These are phyloP conservation scores for Myxozyma udenii DNA, from an alignment of 805 yeast genomes.

Conservation along the genomic window DNA sequence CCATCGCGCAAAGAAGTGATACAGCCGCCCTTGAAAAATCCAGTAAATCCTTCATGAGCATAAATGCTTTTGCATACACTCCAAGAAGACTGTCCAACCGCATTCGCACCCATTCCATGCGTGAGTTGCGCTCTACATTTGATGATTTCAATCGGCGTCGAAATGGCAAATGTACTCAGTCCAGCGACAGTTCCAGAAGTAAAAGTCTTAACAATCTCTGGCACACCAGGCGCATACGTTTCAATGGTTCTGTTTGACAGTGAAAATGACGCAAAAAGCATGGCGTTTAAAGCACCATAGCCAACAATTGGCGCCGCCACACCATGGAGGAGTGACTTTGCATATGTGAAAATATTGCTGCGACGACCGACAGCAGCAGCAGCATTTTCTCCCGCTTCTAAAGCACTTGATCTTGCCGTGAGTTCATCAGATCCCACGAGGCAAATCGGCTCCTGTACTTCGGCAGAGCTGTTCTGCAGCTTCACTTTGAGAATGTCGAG, in stretches of 20 bases:
- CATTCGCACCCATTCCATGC: conserved; percentile 5
- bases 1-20: conserved; percentile 31
- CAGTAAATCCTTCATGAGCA: conserved; percentile 24
- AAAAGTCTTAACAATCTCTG: conserved; percentile 17
- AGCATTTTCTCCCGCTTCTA: not conserved
- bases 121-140: conserved; percentile 31
- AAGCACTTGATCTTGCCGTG: not conserved
- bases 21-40: conserved; percentile 29
- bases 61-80: conserved; percentile 14
- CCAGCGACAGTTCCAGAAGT: conserved; percentile 32
- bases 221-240: not conserved
- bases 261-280: conserved; percentile 26
- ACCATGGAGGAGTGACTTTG: conserved; percentile 25
- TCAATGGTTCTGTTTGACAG: conserved; percentile 5
- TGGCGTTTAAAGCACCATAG: conserved; percentile 31
- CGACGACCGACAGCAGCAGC: not conserved
- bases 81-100: conserved; percentile 20
- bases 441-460: not conserved
- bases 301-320: conserved; percentile 33
- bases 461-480: conserved; percentile 20
- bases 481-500: conserved; percentile 32
- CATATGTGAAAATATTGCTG: not conserved
- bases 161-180: conserved; percentile 28
- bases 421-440: not conserved
- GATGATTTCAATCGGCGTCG: conserved; percentile 31